phyloP scores from a whole-genome alignment of 169 alveolate species.

The Perkinsus olseni region DNA sequence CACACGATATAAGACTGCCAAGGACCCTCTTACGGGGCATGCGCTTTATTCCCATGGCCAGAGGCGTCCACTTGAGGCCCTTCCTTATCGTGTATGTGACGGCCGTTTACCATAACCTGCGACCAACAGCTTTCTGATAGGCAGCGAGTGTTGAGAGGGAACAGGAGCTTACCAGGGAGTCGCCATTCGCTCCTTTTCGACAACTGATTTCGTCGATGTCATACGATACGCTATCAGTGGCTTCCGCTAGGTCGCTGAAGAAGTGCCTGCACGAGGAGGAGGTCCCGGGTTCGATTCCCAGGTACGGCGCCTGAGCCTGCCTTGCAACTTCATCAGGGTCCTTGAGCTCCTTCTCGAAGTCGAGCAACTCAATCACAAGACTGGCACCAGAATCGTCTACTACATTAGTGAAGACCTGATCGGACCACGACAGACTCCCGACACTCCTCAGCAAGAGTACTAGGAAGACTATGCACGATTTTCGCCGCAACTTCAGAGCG shows the following conservation, averaged over 20 bases:
- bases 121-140: no score
- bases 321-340: neutral
- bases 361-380: neutral
- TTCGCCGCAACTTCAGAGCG: no score
- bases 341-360: neutral
- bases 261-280: neutral
- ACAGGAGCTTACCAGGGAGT: no score
- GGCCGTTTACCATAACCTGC: no score
- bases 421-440: no score
- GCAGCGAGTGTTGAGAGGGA: no score
- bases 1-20: no score
- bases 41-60: neutral
- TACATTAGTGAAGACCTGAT: neutral
- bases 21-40: neutral
- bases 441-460: no score
- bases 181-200: no score
- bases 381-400: neutral
- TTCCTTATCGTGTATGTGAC: no score
- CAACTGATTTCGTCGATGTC: neutral
- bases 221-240: neutral
- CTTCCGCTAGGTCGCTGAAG: neutral
- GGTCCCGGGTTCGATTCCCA: neutral
- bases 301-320: neutral
- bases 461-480: no score
- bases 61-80: neutral